Percentiles rank a stretch among this genome's conserved stretches.
phyloP scores from a whole-genome alignment of 1,284 basidiomycete genomes.

The Erythrobasidium hasegawianum region DNA sequence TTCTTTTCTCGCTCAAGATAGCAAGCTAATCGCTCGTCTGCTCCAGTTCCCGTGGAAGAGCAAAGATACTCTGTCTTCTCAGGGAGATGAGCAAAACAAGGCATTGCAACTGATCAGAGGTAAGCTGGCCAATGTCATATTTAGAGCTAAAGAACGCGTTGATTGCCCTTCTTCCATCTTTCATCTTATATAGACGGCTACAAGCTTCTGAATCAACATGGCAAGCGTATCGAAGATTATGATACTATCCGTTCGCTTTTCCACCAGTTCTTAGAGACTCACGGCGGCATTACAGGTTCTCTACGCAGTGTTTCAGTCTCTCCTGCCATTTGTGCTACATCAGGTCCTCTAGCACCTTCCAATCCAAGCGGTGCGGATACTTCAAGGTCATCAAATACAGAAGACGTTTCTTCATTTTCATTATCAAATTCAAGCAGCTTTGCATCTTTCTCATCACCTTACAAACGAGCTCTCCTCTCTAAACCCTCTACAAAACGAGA shows the following conservation, averaged over 20 bases:
- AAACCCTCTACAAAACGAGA: not conserved
- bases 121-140: not conserved
- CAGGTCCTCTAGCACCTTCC: not conserved
- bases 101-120: slow-evolving; percentile 25
- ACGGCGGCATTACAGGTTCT: slow-evolving; percentile 25
- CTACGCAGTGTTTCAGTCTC: slow-evolving; percentile 12
- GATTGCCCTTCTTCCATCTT: not conserved
- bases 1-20: too few relatives aligned
- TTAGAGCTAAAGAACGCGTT: not conserved
- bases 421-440: not conserved
- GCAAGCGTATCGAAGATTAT: slow-evolving; percentile 5
- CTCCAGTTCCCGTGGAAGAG: slow-evolving; percentile 30
- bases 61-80: slow-evolving; percentile 13
- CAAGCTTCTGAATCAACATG: slow-evolving; percentile 33
- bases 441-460: not conserved
- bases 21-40: too few relatives aligned
- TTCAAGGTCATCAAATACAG: not conserved
- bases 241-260: slow-evolving; percentile 11
- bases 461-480: slow-evolving; percentile 1
- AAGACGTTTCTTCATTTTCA: not conserved
- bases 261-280: slow-evolving; percentile 8
- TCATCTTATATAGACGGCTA: not conserved
- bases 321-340: not conserved
- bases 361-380: not conserved
- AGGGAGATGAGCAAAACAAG: slow-evolving; percentile 25